phyloP scores from a whole-genome alignment of 345 rosid species.

The Garcia nutans region DNA sequence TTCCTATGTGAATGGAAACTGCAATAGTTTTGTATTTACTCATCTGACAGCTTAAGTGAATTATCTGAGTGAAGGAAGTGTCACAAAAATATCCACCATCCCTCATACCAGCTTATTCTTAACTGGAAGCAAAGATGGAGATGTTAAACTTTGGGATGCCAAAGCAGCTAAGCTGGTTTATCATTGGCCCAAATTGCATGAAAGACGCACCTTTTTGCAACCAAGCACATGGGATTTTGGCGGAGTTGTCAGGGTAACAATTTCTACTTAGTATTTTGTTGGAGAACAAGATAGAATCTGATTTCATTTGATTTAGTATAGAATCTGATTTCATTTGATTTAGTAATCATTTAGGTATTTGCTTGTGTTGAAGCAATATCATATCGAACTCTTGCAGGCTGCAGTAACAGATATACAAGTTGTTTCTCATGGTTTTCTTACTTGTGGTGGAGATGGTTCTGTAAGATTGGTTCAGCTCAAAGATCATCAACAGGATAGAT shows the following conservation, averaged over 20 bases:
- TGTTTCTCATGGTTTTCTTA: conserved; percentile 66
- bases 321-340: neutral
- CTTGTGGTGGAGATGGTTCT: conserved; percentile 87
- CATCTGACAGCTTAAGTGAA: conserved; percentile 16
- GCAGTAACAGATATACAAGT: conserved; percentile 89
- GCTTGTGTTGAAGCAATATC: conserved; percentile 12
- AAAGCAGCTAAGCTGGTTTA: conserved; percentile 67
- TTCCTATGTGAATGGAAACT: neutral
- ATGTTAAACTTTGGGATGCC: conserved; percentile 97
- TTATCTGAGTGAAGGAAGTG: conserved; percentile 56
- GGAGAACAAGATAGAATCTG: neutral
- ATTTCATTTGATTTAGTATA: conserved; percentile 9
- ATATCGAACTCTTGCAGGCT: conserved; percentile 48
- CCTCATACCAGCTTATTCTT: conserved; percentile 84
- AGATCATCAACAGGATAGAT: conserved; percentile 15
- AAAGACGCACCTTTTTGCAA: conserved; percentile 74
- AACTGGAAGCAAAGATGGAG: conserved; percentile 97
- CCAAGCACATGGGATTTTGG: conserved; percentile 85
- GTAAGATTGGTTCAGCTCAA: conserved; percentile 62
- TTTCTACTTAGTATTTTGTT: neutral
- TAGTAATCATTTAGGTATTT: neutral
- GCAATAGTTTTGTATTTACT: neutral
- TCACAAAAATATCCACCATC: conserved; percentile 73
- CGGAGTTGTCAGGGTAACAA: conserved; percentile 75
- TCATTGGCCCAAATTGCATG: conserved; percentile 94